A percentile compares a stretch with the other conserved stretches of the same genome.
phyloP scores from a whole-genome alignment of 2,329 filamentous ascomycete genomes.

The Ophiostoma pallidulum region DNA sequence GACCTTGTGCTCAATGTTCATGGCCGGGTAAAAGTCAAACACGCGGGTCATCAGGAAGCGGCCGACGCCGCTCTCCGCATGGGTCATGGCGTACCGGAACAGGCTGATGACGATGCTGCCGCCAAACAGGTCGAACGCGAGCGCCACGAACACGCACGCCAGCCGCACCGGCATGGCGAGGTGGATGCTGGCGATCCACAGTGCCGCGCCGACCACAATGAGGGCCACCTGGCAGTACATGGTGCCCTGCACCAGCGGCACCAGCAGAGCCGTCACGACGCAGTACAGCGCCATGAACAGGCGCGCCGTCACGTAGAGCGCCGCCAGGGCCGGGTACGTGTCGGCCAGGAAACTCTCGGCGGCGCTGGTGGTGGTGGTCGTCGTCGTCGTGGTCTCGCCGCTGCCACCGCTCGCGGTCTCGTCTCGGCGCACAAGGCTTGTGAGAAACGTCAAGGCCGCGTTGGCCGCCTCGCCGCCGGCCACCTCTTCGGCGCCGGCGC shows the following conservation, averaged over 20 bases:
- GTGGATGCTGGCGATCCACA: constrained; percentile 54
- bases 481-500: background rate
- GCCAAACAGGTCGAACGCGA: constrained; percentile 44
- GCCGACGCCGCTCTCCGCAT: constrained; percentile 18
- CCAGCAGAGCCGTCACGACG: constrained; percentile 33
- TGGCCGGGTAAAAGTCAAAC: constrained; percentile 51
- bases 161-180: constrained; percentile 45
- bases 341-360: constrained; percentile 24
- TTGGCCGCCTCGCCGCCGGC: background rate
- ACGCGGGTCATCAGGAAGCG: constrained; percentile 23
- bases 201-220: constrained; percentile 36
- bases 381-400: background rate
- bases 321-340: constrained; percentile 49
- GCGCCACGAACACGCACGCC: constrained; percentile 46
- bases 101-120: constrained; percentile 32
- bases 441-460: background rate
- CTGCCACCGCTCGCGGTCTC: background rate
- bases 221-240: constrained; percentile 41
- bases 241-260: constrained; percentile 48
- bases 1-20: constrained; percentile 58
- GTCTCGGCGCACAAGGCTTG: constrained; percentile 1
- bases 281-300: constrained; percentile 43
- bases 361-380: too few relatives aligned
- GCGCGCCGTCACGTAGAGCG: constrained; percentile 51
- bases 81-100: constrained; percentile 22